A percentile compares a stretch with the other conserved stretches of the same genome.
Evolutionary conservation across 2,329 filamentous ascomycete genomes (phyloP).

Genomic region (Colletotrichum sp.): DNA sequence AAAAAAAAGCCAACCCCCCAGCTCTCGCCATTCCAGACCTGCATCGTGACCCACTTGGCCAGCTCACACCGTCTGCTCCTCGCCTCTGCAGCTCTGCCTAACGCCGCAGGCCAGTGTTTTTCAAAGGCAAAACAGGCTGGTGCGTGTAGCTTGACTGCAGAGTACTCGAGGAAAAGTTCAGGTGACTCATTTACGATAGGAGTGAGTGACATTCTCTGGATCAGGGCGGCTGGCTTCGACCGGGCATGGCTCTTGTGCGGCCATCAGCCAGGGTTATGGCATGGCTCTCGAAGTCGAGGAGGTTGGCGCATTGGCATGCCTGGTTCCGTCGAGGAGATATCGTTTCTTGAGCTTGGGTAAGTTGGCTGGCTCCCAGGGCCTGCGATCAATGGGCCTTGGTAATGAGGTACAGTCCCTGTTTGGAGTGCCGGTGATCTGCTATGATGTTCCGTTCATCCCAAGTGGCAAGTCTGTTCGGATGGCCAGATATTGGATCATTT

Average conservation of each 20-base stretch:
- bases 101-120: background rate
- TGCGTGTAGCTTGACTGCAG: background rate
- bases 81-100: background rate
- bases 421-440: background rate
- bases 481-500: background rate
- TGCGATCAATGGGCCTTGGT: background rate
- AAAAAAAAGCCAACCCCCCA: background rate
- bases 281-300: background rate
- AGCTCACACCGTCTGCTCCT: background rate
- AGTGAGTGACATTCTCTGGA: background rate
- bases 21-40: constrained; percentile 1
- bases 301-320: background rate
- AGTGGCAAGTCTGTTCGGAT: background rate
- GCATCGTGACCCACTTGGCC: constrained; percentile 4
- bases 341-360: background rate
- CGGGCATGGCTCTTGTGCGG: background rate
- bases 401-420: background rate
- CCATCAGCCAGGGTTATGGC: background rate
- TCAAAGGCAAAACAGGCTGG: background rate
- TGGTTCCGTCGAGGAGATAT: background rate
- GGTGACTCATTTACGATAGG: background rate
- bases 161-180: background rate
- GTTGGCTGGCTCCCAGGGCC: background rate
- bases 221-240: background rate
- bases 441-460: background rate